Evolutionary conservation across 345 rosid genomes (phyloP), one percentile per base, ranked within the genome.

Genomic region (Eucalyptus sp.): DNA sequence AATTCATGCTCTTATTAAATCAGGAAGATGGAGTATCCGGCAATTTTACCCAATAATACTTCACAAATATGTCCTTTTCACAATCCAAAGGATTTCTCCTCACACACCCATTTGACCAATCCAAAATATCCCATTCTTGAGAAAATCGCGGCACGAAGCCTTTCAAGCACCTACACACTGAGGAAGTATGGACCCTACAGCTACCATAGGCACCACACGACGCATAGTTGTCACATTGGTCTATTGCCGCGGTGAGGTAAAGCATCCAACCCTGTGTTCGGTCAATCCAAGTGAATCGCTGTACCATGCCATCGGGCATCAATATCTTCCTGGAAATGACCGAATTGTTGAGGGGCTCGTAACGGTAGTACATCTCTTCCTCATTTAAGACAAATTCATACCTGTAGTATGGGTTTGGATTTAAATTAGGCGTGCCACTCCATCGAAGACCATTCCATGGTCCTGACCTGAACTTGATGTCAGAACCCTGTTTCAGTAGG

Each of bases 361-460:
- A 94, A 13, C 37, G 87, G 88, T 90, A 92, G 71, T 83, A 94
- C 13, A 93, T 90, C 87, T 92, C 95, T 1, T 87, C 50, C 13
- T 91, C 84, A 79, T 89, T 87, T 4, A 88, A 89, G 15, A 91
- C 88, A 54, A 93, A 90, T 44, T 37, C 31, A 56, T 76, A 92
- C 4, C 81, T 88, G 5, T 88, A 88, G 29, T 64, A 7, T 22
- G 90, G 31, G 44, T 91, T 84, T 15, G 86, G 86, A 81, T 88
- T 50, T 90, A 93, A 85, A 16, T 68, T 89, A 7, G 94, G 92
- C 13, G 86, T 66, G 46, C 95, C 96, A 31, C 94, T 91, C 22
- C 91, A 93, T n/a, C 90, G 56, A 5, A 87, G 25, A 9, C 95
- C 93, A 60, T 94, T 94, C 95, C 94, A 94, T 14, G 94, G 89